phyloP scores from a whole-genome alignment of 352 stramenopile species.

The Phytophthora crassamura region DNA sequence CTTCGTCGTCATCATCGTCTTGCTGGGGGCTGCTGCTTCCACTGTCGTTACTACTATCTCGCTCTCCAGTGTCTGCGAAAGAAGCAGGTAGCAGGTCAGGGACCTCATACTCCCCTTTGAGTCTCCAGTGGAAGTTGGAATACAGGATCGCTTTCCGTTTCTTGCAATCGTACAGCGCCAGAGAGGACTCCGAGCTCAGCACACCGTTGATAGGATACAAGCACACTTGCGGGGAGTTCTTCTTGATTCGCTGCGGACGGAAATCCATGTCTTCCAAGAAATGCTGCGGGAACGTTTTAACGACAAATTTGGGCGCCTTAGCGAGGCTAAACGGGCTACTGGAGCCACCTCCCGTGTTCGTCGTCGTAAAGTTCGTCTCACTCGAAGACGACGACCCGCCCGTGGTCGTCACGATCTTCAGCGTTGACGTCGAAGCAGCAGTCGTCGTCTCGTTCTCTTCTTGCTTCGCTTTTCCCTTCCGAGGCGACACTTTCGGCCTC shows the following conservation, averaged over 20 bases:
- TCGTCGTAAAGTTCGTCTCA: slow-evolving; percentile 45
- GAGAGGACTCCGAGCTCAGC: slow-evolving; percentile 70
- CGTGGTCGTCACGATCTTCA: slow-evolving; percentile 36
- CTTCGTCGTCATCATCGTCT: slow-evolving; percentile 7
- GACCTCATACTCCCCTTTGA: slow-evolving; percentile 74
- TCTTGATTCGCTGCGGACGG: slow-evolving; percentile 85
- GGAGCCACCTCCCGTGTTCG: slow-evolving; percentile 18
- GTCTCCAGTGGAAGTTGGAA: slow-evolving; percentile 83
- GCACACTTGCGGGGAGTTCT: slow-evolving; percentile 63
- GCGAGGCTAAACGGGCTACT: slow-evolving; percentile 24
- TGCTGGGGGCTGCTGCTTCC: neutral
- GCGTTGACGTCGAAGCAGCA: slow-evolving; percentile 3
- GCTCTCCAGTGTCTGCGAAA: slow-evolving; percentile 5
- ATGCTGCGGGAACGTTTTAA: slow-evolving; percentile 88
- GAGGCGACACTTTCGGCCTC: slow-evolving; percentile 23
- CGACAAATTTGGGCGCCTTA: slow-evolving; percentile 52
- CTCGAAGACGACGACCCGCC: slow-evolving; percentile 32
- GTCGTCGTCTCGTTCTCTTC: slow-evolving; percentile 9
- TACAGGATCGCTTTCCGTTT: slow-evolving; percentile 64
- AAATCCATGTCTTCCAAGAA: slow-evolving; percentile 89
- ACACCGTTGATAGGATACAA: slow-evolving; percentile 81
- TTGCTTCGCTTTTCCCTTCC: slow-evolving; percentile 25
- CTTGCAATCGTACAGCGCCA: slow-evolving; percentile 73
- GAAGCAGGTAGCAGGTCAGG: slow-evolving; percentile 50
- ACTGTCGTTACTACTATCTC: slow-evolving; percentile 9